A percentile compares a stretch with the other conserved stretches of the same genome.
Conservation (phyloP, 202 grass and related monocot genomes). For the Brachypodium distachyon region DNA sequence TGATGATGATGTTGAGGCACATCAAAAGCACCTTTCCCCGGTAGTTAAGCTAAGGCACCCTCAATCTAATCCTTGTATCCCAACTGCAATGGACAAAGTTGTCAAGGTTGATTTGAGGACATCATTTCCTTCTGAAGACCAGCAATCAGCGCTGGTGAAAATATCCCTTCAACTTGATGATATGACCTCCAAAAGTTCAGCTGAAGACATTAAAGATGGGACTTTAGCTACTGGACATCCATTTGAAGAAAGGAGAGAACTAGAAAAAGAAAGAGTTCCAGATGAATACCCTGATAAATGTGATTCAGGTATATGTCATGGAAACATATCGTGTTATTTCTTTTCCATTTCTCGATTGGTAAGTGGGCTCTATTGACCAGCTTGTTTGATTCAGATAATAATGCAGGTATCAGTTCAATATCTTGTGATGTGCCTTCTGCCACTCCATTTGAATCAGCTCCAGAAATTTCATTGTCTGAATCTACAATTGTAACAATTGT, state of each 20-base stretch:
- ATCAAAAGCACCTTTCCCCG: constrained; percentile 49
- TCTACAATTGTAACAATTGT: constrained; percentile 38
- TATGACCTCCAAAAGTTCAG: constrained; percentile 6
- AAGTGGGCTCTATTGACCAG: neutral
- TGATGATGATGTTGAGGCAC: constrained; percentile 60
- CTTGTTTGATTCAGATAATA: constrained; percentile 14
- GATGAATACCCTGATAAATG: constrained; percentile 5
- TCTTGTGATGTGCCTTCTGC: constrained; percentile 16
- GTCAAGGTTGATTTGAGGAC: constrained; percentile 32
- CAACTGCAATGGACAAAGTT: constrained; percentile 45
- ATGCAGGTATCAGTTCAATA: constrained; percentile 34
- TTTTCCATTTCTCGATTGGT: neutral
- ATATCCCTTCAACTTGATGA: constrained; percentile 16
- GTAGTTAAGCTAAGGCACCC: constrained; percentile 15
- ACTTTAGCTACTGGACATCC: constrained; percentile 25
- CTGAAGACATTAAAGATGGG: constrained; percentile 15
- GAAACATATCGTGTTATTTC: neutral
- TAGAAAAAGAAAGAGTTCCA: constrained; percentile 16
- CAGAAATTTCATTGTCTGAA: constrained; percentile 39
- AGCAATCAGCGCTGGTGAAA: constrained; percentile 23
- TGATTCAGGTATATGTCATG: constrained; percentile 46
- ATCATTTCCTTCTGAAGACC: constrained; percentile 31
- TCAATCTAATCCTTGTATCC: constrained; percentile 15
- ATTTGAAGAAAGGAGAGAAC: constrained; percentile 20
- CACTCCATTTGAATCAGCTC: constrained; percentile 29